phyloP scores from a whole-genome alignment of 768 basidiomycete species.

The Phanerodontia chrysosporium region DNA sequence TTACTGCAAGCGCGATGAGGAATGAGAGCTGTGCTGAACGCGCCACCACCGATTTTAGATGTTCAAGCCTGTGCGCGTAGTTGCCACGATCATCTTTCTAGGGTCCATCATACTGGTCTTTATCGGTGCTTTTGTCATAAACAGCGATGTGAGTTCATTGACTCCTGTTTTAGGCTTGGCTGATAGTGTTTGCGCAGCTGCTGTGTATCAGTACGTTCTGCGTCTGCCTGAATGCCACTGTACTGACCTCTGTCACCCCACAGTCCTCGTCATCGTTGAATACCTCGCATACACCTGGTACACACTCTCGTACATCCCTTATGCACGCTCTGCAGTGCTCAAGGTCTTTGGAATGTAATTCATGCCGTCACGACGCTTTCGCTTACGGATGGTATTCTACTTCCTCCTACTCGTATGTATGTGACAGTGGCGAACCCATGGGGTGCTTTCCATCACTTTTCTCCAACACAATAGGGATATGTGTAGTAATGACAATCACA shows the following conservation, averaged over 20 bases:
- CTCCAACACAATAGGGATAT: neutral
- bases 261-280: slow-evolving; percentile 88
- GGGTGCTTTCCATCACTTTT: neutral
- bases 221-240: neutral
- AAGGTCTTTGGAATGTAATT: slow-evolving; percentile 51
- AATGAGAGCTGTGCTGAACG: neutral
- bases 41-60: slow-evolving; percentile 48
- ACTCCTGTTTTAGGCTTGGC: neutral
- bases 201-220: slow-evolving; percentile 59
- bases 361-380: neutral
- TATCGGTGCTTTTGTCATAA: slow-evolving; percentile 76
- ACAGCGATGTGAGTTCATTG: slow-evolving; percentile 50
- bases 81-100: slow-evolving; percentile 77
- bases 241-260: neutral
- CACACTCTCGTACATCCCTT: slow-evolving; percentile 84
- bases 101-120: slow-evolving; percentile 80
- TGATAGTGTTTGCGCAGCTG: slow-evolving; percentile 36
- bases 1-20: neutral
- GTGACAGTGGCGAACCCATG: neutral
- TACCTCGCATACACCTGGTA: slow-evolving; percentile 93
- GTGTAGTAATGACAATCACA: neutral
- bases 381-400: neutral
- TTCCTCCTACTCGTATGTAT: neutral
- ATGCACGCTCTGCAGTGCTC: slow-evolving; percentile 71
- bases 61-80: slow-evolving; percentile 90